Percentiles rank a stretch among this genome's conserved stretches.
These are phyloP conservation scores for Cordyceps farinosa DNA, from an alignment of 2,329 filamentous ascomycete genomes.

Conservation along the genomic window DNA sequence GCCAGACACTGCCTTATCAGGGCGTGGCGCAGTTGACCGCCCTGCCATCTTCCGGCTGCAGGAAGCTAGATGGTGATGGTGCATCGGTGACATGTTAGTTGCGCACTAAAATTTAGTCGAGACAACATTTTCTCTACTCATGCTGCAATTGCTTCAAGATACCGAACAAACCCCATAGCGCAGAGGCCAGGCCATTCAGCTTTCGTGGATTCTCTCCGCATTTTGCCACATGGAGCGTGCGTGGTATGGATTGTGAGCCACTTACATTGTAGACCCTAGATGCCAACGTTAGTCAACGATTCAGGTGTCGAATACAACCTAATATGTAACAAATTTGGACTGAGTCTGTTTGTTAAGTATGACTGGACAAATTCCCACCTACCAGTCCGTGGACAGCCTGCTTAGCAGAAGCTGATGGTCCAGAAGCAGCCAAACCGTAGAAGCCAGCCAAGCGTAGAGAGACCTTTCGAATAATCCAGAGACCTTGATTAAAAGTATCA, in stretches of 20 bases:
- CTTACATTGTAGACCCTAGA: not conserved
- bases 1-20: not conserved
- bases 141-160: not conserved
- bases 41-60: not conserved
- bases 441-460: not conserved
- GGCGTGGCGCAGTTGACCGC: not conserved
- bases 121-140: not conserved
- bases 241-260: too few species aligned
- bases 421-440: not conserved
- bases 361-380: not conserved
- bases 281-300: not conserved
- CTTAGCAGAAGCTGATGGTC: not conserved
- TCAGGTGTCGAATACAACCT: not conserved
- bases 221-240: not conserved
- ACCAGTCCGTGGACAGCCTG: not conserved
- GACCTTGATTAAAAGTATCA: too few species aligned
- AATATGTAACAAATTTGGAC: not conserved
- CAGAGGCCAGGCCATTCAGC: not conserved
- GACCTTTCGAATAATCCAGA: not conserved
- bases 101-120: not conserved
- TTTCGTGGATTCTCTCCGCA: not conserved
- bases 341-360: not conserved
- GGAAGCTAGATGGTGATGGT: not conserved
- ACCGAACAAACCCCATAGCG: not conserved
- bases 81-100: not conserved